Evolutionary conservation across 2,329 filamentous ascomycete species (phyloP).

Genomic region (Daldinia sp.): DNA sequence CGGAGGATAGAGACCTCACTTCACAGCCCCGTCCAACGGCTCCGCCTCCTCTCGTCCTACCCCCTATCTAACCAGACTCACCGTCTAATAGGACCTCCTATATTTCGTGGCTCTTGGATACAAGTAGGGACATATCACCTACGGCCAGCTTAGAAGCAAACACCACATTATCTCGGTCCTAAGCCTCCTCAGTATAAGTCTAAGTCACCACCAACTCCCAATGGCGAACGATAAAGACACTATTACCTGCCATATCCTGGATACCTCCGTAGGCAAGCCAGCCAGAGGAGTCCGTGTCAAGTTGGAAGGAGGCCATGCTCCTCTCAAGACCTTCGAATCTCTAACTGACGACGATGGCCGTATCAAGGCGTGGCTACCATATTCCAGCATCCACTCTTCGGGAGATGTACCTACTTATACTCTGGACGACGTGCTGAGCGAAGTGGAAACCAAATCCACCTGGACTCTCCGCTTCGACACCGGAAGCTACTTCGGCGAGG

Average conservation of each 20-base stretch:
- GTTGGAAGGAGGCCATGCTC: conserved; percentile 57
- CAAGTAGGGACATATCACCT: conserved; percentile 26
- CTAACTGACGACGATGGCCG: conserved; percentile 80
- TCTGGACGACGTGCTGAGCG: conserved; percentile 62
- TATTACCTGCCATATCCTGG: conserved; percentile 88
- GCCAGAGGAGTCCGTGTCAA: conserved; percentile 72
- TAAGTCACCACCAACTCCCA: conserved; percentile 7
- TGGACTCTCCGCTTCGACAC: conserved; percentile 80
- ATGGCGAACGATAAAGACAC: conserved; percentile 60
- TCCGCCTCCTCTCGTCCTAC: conserved; percentile 37
- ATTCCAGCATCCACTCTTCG: conserved; percentile 57
- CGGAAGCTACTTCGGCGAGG: conserved; percentile 73
- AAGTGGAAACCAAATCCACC: conserved; percentile 55
- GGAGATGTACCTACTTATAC: conserved; percentile 67
- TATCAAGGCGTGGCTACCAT: conserved; percentile 72
- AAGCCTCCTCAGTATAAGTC: conserved; percentile 4
- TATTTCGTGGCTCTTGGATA: conserved; percentile 19
- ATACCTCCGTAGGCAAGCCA: conserved; percentile 78
- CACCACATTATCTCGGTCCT: background rate
- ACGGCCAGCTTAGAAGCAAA: conserved; percentile 1
- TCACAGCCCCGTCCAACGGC: conserved; percentile 27
- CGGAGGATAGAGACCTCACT: conserved; percentile 17
- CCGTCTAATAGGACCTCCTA: conserved; percentile 14
- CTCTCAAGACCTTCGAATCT: conserved; percentile 66
- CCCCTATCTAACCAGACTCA: conserved; percentile 16